These are phyloP conservation scores for Eucalyptus regnans DNA, from an alignment of 345 rosid genomes.

Conservation along the genomic window DNA sequence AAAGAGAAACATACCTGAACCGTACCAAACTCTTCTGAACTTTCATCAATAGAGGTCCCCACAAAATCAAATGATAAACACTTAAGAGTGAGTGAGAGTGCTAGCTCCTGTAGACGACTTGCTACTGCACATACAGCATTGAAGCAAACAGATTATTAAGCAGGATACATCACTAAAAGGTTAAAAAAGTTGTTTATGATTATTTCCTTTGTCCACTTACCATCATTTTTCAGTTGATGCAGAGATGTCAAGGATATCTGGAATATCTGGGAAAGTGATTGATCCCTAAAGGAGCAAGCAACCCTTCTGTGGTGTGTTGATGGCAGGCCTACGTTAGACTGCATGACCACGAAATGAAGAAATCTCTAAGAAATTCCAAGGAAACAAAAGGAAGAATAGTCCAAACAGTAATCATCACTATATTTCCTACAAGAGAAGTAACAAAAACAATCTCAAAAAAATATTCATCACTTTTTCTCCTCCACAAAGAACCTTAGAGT, in stretches of 20 bases:
- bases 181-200: neutral
- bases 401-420: neutral
- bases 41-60: constrained; percentile 96
- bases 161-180: neutral
- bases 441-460: neutral
- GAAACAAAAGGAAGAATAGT: neutral
- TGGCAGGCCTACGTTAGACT: constrained; percentile 77
- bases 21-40: constrained; percentile 98
- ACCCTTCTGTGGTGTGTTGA: constrained; percentile 88
- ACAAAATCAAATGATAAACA: constrained; percentile 97
- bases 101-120: constrained; percentile 80
- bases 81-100: constrained; percentile 90
- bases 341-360: constrained; percentile 2
- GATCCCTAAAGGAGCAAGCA: constrained; percentile 91
- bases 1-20: constrained; percentile 58
- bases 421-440: neutral
- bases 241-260: constrained; percentile 89
- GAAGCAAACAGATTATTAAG: neutral
- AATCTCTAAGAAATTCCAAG: neutral
- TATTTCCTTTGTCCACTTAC: constrained; percentile 17
- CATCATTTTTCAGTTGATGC: constrained; percentile 83
- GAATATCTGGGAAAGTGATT: constrained; percentile 84
- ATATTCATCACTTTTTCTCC: neutral
- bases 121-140: constrained; percentile 29
- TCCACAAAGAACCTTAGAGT: neutral